Conservation (phyloP, 2,329 filamentous ascomycete species). For the Diplodia intermedia region DNA sequence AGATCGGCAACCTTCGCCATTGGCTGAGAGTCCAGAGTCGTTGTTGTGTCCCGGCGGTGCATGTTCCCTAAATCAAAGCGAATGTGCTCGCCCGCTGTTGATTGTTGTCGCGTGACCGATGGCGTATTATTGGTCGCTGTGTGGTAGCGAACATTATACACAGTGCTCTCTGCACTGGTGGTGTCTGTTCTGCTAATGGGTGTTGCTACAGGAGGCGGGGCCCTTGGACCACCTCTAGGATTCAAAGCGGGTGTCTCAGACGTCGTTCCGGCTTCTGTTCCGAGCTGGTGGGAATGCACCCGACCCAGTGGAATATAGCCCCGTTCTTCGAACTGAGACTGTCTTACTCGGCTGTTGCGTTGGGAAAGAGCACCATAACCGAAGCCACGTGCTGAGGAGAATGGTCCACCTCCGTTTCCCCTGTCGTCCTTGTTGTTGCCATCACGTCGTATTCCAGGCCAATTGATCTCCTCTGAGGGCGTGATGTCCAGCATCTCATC, state of each 20-base stretch:
- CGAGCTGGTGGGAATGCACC: slow-evolving; percentile 27
- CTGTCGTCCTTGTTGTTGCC: slow-evolving; percentile 42
- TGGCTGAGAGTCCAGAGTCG: slow-evolving; percentile 18
- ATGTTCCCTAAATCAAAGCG: slow-evolving; percentile 15
- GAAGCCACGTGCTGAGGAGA: slow-evolving; percentile 36
- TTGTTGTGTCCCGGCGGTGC: slow-evolving; percentile 12
- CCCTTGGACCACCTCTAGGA: slow-evolving; percentile 42
- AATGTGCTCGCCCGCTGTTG: slow-evolving; percentile 35
- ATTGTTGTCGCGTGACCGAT: slow-evolving; percentile 50
- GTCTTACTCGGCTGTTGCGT: slow-evolving; percentile 41
- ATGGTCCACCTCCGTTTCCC: slow-evolving; percentile 40
- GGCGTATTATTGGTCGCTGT: slow-evolving; percentile 52
- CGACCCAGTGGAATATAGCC: slow-evolving; percentile 31
- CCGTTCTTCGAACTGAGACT: slow-evolving; percentile 32
- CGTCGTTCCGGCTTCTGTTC: slow-evolving; percentile 10
- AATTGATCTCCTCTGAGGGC: slow-evolving; percentile 64
- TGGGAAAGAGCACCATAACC: slow-evolving; percentile 41
- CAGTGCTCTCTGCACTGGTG: slow-evolving; percentile 67
- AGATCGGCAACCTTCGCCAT: slow-evolving; percentile 21
- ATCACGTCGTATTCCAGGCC: slow-evolving; percentile 53
- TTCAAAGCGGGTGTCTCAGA: slow-evolving; percentile 9
- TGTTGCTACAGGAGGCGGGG: slow-evolving; percentile 57
- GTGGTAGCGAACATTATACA: slow-evolving; percentile 69
- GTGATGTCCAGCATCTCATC: slow-evolving; percentile 85
- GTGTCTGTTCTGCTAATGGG: slow-evolving; percentile 67